Base-by-base conservation (phyloP, 139 green algal genomes). In the Chlamydomonas eustigma region DNA sequence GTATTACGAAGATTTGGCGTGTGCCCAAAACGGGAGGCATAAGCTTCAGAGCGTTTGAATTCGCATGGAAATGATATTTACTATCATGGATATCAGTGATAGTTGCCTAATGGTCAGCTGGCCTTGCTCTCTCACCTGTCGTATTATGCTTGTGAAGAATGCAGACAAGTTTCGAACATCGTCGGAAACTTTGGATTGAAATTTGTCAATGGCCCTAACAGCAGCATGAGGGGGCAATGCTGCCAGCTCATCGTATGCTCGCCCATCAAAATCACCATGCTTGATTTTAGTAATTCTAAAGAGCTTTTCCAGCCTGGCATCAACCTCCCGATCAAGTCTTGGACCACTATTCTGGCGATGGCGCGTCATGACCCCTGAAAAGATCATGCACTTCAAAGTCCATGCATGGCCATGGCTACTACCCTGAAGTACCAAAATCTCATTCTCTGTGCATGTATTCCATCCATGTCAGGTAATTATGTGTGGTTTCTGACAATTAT, bases 61-160 rank as follows among this genome's bases (percentile, higher is more conserved):
- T n/a, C n/a, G n/a, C n/a, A n/a, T n/a, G n/a, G n/a, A n/a, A n/a
- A n/a, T n/a, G n/a, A n/a, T n/a, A n/a, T n/a, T n/a, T n/a, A n/a
- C n/a, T n/a, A n/a, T n/a, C n/a, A n/a, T n/a, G n/a, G n/a, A n/a
- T n/a, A n/a, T n/a, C n/a, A n/a, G n/a, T n/a, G n/a, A n/a, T n/a
- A n/a, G n/a, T n/a, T n/a, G n/a, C n/a, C n/a, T n/a, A n/a, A n/a
- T n/a, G n/a, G n/a, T n/a, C n/a, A n/a, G n/a, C n/a, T n/a, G n/a
- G n/a, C n/a, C n/a, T n/a, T 63, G 22, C 71, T 44, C 31, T 8
- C n/a, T n/a, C 34, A 51, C 67, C 74, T 32, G 74, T 39, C n/a
- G 64, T 35, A 85, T 50, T 4, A 77, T 84, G 25, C 78, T 77
- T 76, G 84, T 84, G 52, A 87, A 85, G 5, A 84, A 77, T 3